Percentiles rank a stretch among this genome's conserved stretches.
Conservation (phyloP, 441 rosid genomes). For the Geranium incanum region DNA sequence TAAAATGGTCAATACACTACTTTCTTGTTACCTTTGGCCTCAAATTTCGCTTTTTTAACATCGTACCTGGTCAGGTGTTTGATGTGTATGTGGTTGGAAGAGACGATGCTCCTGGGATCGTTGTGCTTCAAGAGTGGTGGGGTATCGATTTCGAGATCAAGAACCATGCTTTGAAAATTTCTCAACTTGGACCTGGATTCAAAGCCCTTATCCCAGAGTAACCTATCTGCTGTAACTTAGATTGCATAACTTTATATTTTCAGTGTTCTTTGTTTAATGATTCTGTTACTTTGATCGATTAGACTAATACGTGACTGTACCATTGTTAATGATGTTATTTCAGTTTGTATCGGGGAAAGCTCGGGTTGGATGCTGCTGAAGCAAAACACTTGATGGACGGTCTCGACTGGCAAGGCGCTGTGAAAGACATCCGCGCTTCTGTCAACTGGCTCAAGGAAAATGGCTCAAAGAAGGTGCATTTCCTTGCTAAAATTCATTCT, state of each 20-base stretch:
- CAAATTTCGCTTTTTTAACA: background rate
- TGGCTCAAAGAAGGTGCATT: constrained; percentile 71
- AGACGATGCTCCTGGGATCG: constrained; percentile 83
- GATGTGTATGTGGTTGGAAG: constrained; percentile 87
- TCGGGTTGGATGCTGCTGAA: constrained; percentile 80
- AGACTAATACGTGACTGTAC: background rate
- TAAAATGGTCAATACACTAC: background rate
- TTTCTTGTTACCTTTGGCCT: background rate
- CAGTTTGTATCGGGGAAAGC: constrained; percentile 90
- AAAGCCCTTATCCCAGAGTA: constrained; percentile 91
- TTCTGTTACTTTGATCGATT: background rate
- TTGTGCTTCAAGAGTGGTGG: constrained; percentile 98
- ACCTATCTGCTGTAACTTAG: constrained; percentile 3
- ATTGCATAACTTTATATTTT: background rate
- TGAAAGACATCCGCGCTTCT: constrained; percentile 79
- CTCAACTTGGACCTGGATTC: constrained; percentile 74
- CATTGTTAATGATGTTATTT: background rate
- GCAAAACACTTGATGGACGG: constrained; percentile 89
- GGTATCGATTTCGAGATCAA: constrained; percentile 92
- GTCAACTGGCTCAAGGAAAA: constrained; percentile 77
- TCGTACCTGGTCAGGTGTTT: constrained; percentile 42
- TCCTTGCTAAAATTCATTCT: background rate
- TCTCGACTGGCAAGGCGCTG: constrained; percentile 94
- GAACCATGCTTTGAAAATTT: constrained; percentile 76
- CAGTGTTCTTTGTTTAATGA: background rate